Evolutionary conservation across 176 grass and related monocot genomes (phyloP).

Genomic region (barley (Hordeum vulgare)): DNA sequence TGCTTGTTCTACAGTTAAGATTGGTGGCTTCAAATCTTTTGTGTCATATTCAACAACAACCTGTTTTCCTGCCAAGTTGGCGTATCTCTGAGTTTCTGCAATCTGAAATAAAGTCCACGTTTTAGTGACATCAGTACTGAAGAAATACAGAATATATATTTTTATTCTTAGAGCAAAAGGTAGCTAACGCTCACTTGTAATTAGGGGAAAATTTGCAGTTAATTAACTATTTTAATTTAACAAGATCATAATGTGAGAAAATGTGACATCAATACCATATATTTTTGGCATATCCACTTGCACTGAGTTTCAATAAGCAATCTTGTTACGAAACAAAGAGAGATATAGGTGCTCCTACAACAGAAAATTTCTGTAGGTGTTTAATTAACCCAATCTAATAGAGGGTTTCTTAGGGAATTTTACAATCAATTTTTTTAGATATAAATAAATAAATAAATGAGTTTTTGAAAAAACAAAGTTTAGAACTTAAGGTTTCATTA

Average conservation of each 20-base stretch:
- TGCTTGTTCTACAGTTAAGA: conserved; percentile 67
- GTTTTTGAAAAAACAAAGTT: not conserved
- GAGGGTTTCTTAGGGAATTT: not conserved
- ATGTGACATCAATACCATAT: not conserved
- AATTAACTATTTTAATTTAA: not conserved
- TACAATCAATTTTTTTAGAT: not conserved
- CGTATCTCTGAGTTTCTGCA: conserved; percentile 74
- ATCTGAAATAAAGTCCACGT: conserved; percentile 26
- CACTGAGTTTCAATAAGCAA: not conserved
- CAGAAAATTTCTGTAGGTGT: not conserved
- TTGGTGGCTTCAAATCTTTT: conserved; percentile 43
- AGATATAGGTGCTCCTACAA: not conserved
- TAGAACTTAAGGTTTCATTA: not conserved
- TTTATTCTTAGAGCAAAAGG: not conserved
- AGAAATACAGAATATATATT: not conserved
- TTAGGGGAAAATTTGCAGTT: too few species aligned
- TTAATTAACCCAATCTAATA: not conserved
- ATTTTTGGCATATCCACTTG: not conserved
- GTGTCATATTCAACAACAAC: conserved; percentile 48
- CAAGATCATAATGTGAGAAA: not conserved
- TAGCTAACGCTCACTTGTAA: not conserved
- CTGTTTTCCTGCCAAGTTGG: conserved; percentile 65
- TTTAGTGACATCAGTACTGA: not conserved
- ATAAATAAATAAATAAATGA: too few species aligned
- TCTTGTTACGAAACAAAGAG: not conserved